Evolutionary conservation across 495 filamentous ascomycete genomes (phyloP).

Genomic region (Daldinia grandis): DNA sequence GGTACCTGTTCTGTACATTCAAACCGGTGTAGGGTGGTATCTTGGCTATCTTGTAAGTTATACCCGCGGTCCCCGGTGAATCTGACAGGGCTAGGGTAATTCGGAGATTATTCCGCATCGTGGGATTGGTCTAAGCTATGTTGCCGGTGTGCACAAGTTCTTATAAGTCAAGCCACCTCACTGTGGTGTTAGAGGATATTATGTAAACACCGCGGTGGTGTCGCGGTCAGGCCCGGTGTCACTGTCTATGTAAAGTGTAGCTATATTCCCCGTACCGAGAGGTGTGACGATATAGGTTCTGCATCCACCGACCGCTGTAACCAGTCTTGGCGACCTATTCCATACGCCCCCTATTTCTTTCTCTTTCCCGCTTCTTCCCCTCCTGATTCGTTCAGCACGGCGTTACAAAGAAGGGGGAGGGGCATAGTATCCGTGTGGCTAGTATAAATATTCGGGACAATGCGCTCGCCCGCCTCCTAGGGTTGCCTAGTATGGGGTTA

Average conservation of each 20-base stretch:
- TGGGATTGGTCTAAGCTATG: not conserved
- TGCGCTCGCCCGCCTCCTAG: slow-evolving; percentile 23
- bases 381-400: not conserved
- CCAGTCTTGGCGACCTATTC: not conserved
- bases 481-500: slow-evolving; percentile 8
- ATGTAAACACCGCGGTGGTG: not conserved
- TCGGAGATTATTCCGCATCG: not conserved
- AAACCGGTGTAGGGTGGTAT: not conserved
- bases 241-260: not conserved
- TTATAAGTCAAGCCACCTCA: not conserved
- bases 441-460: slow-evolving; percentile 6
- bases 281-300: not conserved
- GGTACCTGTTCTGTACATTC: not conserved
- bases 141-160: not conserved
- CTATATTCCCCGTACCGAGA: not conserved
- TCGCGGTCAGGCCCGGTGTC: not conserved
- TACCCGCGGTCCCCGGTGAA: not conserved
- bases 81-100: not conserved
- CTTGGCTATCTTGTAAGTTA: not conserved
- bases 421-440: not conserved
- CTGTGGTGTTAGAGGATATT: not conserved
- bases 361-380: not conserved
- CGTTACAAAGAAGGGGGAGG: not conserved
- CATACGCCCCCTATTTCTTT: not conserved
- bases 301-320: not conserved